These are phyloP conservation scores for Aspergillus caelatus DNA, from an alignment of 2,329 filamentous ascomycete genomes.

Conservation along the genomic window DNA sequence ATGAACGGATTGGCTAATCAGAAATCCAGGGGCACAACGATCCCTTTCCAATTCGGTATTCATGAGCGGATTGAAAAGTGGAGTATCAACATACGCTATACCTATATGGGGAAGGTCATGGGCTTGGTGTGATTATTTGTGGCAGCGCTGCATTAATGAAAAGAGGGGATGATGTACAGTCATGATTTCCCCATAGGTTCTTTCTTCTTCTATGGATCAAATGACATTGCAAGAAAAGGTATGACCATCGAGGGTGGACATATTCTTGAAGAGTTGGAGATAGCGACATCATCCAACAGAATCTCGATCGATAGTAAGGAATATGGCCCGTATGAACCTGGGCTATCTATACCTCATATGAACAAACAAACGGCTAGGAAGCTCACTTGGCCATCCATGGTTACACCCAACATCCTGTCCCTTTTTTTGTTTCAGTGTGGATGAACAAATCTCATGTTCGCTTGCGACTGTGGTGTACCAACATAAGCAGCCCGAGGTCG, in stretches of 20 bases:
- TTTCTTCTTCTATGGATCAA: neutral
- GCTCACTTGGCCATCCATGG: neutral
- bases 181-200: neutral
- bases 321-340: neutral
- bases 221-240: neutral
- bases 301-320: neutral
- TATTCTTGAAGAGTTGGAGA: neutral
- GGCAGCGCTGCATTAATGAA: slow-evolving; percentile 18
- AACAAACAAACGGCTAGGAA: neutral
- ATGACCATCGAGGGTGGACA: no score
- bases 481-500: no score
- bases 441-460: neutral
- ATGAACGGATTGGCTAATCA: neutral
- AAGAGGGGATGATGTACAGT: slow-evolving; percentile 21
- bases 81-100: slow-evolving; percentile 10
- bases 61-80: slow-evolving; percentile 8
- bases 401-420: neutral
- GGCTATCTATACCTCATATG: neutral
- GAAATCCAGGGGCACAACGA: slow-evolving; percentile 16
- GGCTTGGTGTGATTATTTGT: slow-evolving; percentile 7
- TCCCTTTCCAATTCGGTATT: slow-evolving; percentile 12
- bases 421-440: neutral
- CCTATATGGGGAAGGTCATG: slow-evolving; percentile 5
- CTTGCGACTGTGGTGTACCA: neutral
- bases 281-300: neutral